Base-by-base conservation (phyloP, 108 stramenopile species). In the Parietichytrium sp. region DNA sequence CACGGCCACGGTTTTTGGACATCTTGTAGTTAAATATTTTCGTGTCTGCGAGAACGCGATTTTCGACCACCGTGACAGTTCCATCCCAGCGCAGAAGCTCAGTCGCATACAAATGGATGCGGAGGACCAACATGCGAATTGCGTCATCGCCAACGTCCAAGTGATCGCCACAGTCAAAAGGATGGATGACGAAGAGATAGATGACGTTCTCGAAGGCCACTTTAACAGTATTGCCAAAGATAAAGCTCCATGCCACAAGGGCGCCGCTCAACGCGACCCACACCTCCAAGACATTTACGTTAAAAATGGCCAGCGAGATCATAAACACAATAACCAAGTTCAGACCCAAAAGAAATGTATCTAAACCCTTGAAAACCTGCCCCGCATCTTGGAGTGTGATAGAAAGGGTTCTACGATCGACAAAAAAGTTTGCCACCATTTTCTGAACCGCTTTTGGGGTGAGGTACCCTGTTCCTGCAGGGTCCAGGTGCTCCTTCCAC, bases 201-300 rank as follows among this genome's bases (percentile, higher is more conserved):
- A 53, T 53, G 52, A 53, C 52, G 29, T 53, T 53, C 27, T 53
- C 52, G 29, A 53, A 53, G 52, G 52, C 52, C 20, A 27, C 52
- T 29, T 53, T 23, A 23, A 53, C 52, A 23, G 52, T 27, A 29
- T 29, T 53, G 6, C 52, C 52, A n/a, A 53, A 53, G 29, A 53
- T 53, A 29, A 53, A 53, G 27, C 27, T 27, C 8, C 29, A 53
- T 15, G 27, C 52, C 12, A 53, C 52, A 15, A 53, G 25, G 52
- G 29, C 52, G 8, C 27, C 29, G 12, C 52, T 29, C 25, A 53
- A 53, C 8, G 27, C 29, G 12, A 29, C 52, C 8, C 25, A 53
- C 6, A 53, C 8, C 12, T 23, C 25, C 18, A 53, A 23, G 1
- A 53, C 25, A 29, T 53, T 53, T 23, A 23, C 29, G 27, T 23